A percentile compares a stretch with the other conserved stretches of the same genome.
phyloP scores from a whole-genome alignment of 768 basidiomycete species.

The Tricholoma furcatifolium region DNA sequence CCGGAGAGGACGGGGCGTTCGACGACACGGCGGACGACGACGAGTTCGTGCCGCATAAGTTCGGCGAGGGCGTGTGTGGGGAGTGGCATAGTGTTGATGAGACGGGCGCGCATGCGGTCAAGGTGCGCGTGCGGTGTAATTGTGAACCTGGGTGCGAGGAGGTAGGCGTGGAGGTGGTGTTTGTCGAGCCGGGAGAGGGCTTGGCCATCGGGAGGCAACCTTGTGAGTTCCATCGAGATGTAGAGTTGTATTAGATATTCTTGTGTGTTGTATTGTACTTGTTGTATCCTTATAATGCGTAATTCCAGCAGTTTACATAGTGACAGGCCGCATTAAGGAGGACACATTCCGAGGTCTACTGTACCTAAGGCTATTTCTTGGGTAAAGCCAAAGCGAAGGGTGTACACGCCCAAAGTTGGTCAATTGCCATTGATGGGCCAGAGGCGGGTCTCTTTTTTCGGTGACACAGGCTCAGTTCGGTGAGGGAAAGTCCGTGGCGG shows the following conservation, averaged over 20 bases:
- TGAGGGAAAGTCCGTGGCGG: too few relatives aligned
- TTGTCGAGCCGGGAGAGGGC: conserved; percentile 44
- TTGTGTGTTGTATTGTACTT: background rate
- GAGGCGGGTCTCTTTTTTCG: too few relatives aligned
- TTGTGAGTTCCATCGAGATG: conserved; percentile 58
- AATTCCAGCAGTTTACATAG: background rate
- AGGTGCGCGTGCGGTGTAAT: conserved; percentile 36
- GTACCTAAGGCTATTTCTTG: too few relatives aligned
- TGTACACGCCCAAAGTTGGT: too few relatives aligned
- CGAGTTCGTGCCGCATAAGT: conserved; percentile 66
- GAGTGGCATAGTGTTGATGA: conserved; percentile 59
- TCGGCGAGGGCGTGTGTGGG: conserved; percentile 59
- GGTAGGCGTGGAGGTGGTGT: conserved; percentile 28
- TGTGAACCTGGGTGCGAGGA: conserved; percentile 26
- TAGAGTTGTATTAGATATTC: conserved; percentile 20
- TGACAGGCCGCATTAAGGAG: background rate
- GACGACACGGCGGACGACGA: conserved; percentile 51
- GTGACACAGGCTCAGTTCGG: too few relatives aligned
- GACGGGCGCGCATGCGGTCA: conserved; percentile 54
- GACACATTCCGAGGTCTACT: too few relatives aligned
- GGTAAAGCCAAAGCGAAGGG: too few relatives aligned
- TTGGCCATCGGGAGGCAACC: conserved; percentile 58
- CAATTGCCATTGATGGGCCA: too few relatives aligned
- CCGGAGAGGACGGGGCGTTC: conserved; percentile 30
- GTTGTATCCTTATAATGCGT: conserved; percentile 7